These are phyloP conservation scores for Huntiella omanensis DNA, from an alignment of 2,329 filamentous ascomycete genomes.

Conservation along the genomic window DNA sequence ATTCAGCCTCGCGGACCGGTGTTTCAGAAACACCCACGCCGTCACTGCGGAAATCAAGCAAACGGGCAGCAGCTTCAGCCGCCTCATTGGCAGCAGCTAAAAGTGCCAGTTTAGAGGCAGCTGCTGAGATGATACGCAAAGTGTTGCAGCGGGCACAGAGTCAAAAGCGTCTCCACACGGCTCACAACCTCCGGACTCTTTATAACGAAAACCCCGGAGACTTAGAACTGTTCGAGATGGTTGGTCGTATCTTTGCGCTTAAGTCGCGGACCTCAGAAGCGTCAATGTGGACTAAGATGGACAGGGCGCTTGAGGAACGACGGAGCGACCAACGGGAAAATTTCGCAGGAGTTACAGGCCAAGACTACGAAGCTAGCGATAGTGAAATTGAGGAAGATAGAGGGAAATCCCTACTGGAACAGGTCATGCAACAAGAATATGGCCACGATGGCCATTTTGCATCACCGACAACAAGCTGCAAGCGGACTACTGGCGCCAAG, in stretches of 20 bases:
- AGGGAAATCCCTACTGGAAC: neutral
- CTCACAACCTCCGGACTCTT: slow-evolving; percentile 39
- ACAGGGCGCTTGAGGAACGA: slow-evolving; percentile 33
- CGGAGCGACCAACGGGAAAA: neutral
- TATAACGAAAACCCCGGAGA: slow-evolving; percentile 39
- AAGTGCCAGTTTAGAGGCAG: slow-evolving; percentile 7
- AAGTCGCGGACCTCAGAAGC: slow-evolving; percentile 38
- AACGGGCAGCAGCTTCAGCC: slow-evolving; percentile 8
- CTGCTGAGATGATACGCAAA: slow-evolving; percentile 23
- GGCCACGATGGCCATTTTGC: neutral
- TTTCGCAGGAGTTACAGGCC: neutral
- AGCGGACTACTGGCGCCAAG: neutral
- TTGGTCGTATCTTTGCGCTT: slow-evolving; percentile 39
- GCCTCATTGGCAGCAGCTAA: slow-evolving; percentile 11
- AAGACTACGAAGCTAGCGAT: neutral
- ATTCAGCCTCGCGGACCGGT: neutral
- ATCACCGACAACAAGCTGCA: neutral
- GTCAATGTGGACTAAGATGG: slow-evolving; percentile 32
- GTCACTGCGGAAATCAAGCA: slow-evolving; percentile 8
- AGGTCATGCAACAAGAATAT: neutral
- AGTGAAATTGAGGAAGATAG: neutral
- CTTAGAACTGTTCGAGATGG: slow-evolving; percentile 33
- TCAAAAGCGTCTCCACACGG: slow-evolving; percentile 39
- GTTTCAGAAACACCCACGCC: slow-evolving; percentile 4
- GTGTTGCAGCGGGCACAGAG: slow-evolving; percentile 40